Base-by-base conservation (phyloP, 2,329 filamentous ascomycete genomes). In the Paradendryphiella salina region DNA sequence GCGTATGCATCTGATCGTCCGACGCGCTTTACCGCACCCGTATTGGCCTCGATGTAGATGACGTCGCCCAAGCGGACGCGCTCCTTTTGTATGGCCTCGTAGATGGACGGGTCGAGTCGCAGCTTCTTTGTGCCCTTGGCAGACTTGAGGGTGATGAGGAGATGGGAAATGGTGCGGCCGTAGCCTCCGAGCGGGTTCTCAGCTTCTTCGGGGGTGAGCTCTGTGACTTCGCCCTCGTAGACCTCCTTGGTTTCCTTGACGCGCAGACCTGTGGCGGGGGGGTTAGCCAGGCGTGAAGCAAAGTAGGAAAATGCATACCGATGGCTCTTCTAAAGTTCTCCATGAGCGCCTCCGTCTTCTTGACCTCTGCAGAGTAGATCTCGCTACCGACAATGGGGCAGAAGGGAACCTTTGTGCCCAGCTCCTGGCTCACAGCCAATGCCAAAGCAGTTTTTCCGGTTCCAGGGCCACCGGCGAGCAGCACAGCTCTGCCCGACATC, bases 301-400 rank as follows among this genome's bases (percentile, higher is more conserved):
- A 35, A 31, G 2, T 14, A 38, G 14, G 6, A 37, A 17, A 20
- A 28, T 46, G 50, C 65, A 18, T 77, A 83, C 93, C 94, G 74
- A 99, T 99, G 52, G 94, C 94, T 71, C 94, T 83, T 72, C 94
- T 85, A 76, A 99, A 99, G 79, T 97, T 97, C 81, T 99, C 94
- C 94, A 97, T 97, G 72, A 99, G 79, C 61, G 96, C 88, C 76
- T 99, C 94, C 41, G 94, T 99, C 85, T 99, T 99, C 85, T 99
- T 99, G 59, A 99, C 92, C 76, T 99, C 94, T 37, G 93, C 88
- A 63, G 90, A 96, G 79, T 96, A 99, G 67, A 99, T 88, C 76
- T 99, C 94, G 79, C 92, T 96, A 65, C 92, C 94, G 45, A 96
- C 94, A 71, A 99, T 97, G 32, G 93, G 92, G 75, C 94, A 96